Base-by-base conservation (phyloP, 2,329 filamentous ascomycete species). In the Hypoxylon sp. region DNA sequence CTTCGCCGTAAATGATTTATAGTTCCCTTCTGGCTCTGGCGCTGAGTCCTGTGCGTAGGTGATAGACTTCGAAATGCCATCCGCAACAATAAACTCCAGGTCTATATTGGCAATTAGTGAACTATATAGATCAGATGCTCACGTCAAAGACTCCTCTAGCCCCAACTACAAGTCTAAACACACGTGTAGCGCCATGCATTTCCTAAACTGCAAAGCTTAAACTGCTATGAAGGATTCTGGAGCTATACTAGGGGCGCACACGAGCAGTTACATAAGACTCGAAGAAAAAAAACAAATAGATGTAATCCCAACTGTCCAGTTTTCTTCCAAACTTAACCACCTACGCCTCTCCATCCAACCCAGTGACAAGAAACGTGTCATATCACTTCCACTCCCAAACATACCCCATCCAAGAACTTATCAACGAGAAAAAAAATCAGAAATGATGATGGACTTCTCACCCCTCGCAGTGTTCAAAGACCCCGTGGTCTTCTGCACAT, bases 391-490 rank as follows among this genome's bases (percentile, higher is more conserved):
- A 8, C 39, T 44, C 8, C 39, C n/a, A 22, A 22, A 44, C 3
- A 1, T 3, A 22, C 3, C 17, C 9, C 14, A n/a, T 39, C 22
- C 39, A 19, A 42, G 39, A 8, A 17, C 4, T 11, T 4, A 24
- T 24, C 5, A 5, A 29, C 24, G 13, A 50, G 9, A 48, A 8
- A n/a, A 51, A 51, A 2, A 17, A 26, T 19, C 11, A 14, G 2
- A 6, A 42, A 19, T 19, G n/a, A 24, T 17, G 26, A 60, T 52
- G 24, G 35, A 60, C 35, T 14, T 42, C 5, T 51, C 56, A 1
- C 47, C 56, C 24, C 33, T 60, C 46, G 56, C 56, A 5, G 44
- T 44, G 4, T 3, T 60, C 46, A 11, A 29, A 14, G 22, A 47
- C 5, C 56, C 47, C 6, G 10, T 24, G 1, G 19, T 60, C 5